Evolutionary conservation across 805 yeast species (phyloP), one percentile per base, ranked within the genome.

Genomic region (Nakazawaea holstii): DNA sequence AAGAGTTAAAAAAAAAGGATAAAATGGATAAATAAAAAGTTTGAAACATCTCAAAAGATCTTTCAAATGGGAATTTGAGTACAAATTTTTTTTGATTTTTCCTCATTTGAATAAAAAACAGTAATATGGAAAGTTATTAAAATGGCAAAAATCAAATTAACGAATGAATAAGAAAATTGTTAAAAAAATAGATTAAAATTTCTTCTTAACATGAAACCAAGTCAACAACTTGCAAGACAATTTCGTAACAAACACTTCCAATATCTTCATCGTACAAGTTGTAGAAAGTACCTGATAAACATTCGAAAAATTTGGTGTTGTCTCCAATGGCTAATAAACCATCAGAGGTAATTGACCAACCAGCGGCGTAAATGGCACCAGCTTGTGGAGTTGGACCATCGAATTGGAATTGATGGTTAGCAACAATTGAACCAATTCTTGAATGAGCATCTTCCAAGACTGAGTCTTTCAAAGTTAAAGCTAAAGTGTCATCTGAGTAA

Each of bases 351-450:
- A 79, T 70, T 44, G 80, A 72, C 84, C 83, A 78, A 53, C 84
- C 84, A 41, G 76, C 78, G 53, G 86, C 83, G 59, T 73, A 77
- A 57, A 80, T 75, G 51, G 87, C 74, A 66, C 86, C 87, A 35
- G 84, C 87, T 73, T 84, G 92, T 60, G 91, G 90, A 69, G 87
- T 84, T 50, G 87, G 87, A 62, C 87, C 87, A 62, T 82, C 87
- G 61, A 81, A 82, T 69, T 82, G 87, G 76, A 82, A 80, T 72
- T 84, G 92, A 73, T 85, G 75, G 80, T 84, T 84, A 45, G 90
- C 82, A 57, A 84, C 91, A 67, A 84, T 83, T 42, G 89, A 77
- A 56, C 91, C 91, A 55, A 84, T 68, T 76, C 91, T 80, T 43
- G 85, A 85, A 51, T 69, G 55, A 35, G 74, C 61, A 59, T 84